Evolutionary conservation across 1,284 basidiomycete species (phyloP).

Genomic region (Taiwanofungus camphoratus): DNA sequence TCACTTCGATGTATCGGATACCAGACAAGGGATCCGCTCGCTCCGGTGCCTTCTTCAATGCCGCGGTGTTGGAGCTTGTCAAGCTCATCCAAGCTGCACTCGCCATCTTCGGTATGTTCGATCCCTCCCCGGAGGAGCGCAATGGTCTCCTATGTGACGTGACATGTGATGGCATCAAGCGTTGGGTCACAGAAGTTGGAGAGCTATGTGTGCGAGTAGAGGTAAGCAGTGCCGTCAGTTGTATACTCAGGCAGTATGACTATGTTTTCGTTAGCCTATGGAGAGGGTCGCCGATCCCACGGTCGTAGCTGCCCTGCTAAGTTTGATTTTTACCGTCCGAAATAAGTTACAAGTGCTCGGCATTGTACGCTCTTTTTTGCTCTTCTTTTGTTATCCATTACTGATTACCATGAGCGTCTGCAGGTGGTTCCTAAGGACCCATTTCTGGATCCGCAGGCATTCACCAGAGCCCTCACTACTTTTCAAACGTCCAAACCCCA

Average conservation of each 20-base stretch:
- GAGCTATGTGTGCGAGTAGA: slow-evolving; percentile 55
- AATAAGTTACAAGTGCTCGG: slow-evolving; percentile 58
- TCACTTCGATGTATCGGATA: slow-evolving; percentile 62
- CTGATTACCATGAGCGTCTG: slow-evolving; percentile 6
- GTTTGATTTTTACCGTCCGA: slow-evolving; percentile 56
- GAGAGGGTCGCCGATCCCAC: slow-evolving; percentile 69
- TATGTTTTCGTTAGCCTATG: slow-evolving; percentile 40
- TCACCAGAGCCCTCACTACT: slow-evolving; percentile 29
- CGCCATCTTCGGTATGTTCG: slow-evolving; percentile 63
- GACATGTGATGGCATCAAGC: slow-evolving; percentile 61
- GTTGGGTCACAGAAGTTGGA: slow-evolving; percentile 62
- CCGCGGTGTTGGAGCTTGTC: slow-evolving; percentile 68
- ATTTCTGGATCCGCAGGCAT: slow-evolving; percentile 59
- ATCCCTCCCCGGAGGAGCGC: slow-evolving; percentile 33
- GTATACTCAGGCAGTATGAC: not conserved
- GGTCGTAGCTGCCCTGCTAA: slow-evolving; percentile 62
- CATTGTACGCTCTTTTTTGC: slow-evolving; percentile 26
- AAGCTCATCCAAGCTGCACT: slow-evolving; percentile 66
- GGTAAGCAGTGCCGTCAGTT: slow-evolving; percentile 30
- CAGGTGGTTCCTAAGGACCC: slow-evolving; percentile 67
- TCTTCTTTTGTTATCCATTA: slow-evolving; percentile 1
- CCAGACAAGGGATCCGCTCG: slow-evolving; percentile 34
- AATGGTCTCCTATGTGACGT: slow-evolving; percentile 72
- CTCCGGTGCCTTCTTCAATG: slow-evolving; percentile 38
- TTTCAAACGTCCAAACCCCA: slow-evolving; percentile 22